phyloP scores from a whole-genome alignment of 2,329 filamentous ascomycete species.

The Xylaria sp. region DNA sequence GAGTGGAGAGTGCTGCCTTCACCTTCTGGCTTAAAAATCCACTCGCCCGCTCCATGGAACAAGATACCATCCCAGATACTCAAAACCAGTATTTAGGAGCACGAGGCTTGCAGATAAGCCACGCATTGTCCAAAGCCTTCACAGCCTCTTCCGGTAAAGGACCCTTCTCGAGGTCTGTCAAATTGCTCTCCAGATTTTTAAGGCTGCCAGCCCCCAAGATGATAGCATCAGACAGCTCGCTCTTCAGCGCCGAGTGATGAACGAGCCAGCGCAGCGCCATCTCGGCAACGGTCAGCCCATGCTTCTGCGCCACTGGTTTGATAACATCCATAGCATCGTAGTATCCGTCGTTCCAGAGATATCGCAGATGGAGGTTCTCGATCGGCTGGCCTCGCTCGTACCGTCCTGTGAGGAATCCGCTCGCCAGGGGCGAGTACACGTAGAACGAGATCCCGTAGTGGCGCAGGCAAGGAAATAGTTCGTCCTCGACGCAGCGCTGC shows the following conservation, averaged over 20 bases:
- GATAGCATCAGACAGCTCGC: conserved; percentile 42
- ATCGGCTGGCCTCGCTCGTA: conserved; percentile 10
- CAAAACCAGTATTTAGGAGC: conserved; percentile 4
- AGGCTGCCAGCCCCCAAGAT: conserved; percentile 45
- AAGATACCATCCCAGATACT: background rate
- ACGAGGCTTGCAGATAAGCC: conserved; percentile 12
- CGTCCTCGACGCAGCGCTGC: conserved; percentile 48
- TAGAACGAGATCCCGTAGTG: conserved; percentile 51
- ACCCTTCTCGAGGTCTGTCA: conserved; percentile 46
- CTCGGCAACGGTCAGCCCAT: conserved; percentile 46
- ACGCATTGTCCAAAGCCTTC: conserved; percentile 18
- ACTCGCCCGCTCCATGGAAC: background rate
- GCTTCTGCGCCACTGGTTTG: conserved; percentile 37
- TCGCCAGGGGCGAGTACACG: conserved; percentile 44
- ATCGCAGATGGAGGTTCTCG: conserved; percentile 8
- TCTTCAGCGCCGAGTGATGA: conserved; percentile 44
- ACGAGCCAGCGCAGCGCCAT: conserved; percentile 50
- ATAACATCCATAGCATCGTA: conserved; percentile 34
- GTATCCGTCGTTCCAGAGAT: conserved; percentile 17
- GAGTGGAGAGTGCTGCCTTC: no score
- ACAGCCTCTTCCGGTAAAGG: conserved; percentile 42
- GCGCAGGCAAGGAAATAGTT: conserved; percentile 50
- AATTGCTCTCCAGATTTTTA: conserved; percentile 44
- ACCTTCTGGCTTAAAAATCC: no score
- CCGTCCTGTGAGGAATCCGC: conserved; percentile 23